A percentile compares a stretch with the other conserved stretches of the same genome.
phyloP scores from a whole-genome alignment of 768 basidiomycete genomes.

The Vishniacozyma victoriae region DNA sequence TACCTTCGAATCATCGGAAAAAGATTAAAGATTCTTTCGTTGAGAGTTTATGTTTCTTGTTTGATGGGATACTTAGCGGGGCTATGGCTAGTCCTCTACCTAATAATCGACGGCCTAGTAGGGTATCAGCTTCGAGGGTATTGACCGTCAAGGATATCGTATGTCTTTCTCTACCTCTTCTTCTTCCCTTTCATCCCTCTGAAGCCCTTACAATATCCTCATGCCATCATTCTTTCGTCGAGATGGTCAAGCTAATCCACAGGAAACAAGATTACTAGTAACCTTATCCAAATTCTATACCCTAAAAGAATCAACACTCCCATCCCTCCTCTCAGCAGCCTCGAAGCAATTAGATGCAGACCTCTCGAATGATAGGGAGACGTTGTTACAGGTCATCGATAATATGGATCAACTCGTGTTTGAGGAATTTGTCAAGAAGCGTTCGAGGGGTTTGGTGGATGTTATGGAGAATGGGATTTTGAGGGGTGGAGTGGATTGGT shows the following conservation, averaged over 20 bases:
- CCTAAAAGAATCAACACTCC: conserved; percentile 64
- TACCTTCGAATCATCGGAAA: conserved; percentile 19
- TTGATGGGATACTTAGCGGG: conserved; percentile 27
- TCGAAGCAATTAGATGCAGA: conserved; percentile 68
- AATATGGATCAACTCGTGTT: conserved; percentile 86
- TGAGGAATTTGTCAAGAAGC: conserved; percentile 76
- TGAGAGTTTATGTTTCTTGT: conserved; percentile 31
- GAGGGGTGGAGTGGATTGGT: conserved; percentile 81
- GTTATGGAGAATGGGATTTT: conserved; percentile 76
- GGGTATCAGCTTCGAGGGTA: conserved; percentile 48
- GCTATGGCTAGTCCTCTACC: conserved; percentile 10
- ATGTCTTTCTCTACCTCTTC: conserved; percentile 18
- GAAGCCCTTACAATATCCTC: too few species aligned
- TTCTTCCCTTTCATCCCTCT: neutral
- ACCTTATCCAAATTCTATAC: conserved; percentile 84
- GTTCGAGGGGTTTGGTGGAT: conserved; percentile 60
- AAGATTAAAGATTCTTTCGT: conserved; percentile 39
- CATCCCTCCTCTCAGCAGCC: conserved; percentile 71
- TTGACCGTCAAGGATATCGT: conserved; percentile 25
- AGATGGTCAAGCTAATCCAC: too few species aligned
- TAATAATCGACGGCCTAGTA: conserved; percentile 11
- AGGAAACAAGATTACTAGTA: conserved; percentile 82
- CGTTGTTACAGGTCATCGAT: conserved; percentile 67
- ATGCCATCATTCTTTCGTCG: conserved; percentile 1
- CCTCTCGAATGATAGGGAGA: conserved; percentile 68